Base-by-base conservation (phyloP, 202 grass and related monocot genomes). In the Zoysia matrella region DNA sequence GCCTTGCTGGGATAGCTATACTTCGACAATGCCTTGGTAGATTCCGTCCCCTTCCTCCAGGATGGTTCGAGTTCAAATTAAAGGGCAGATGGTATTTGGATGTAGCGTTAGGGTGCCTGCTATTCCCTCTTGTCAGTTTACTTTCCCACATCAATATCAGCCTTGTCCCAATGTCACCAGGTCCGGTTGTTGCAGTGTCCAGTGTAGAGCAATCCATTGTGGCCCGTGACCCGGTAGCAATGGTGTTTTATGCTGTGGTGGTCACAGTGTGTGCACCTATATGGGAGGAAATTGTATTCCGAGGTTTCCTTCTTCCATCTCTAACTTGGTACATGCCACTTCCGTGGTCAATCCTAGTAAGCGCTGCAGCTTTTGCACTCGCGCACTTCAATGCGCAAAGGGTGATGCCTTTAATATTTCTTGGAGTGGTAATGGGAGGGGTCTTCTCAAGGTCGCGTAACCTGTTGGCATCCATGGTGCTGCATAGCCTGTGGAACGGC, bases 211-310 rank as follows among this genome's bases (percentile, higher is more conserved):
- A 99, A 70, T 99, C 96, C 5, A 99, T 99, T 71, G 66, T 90
- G 48, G 92, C 91, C 45, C 83, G 90, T 62, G 96, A 95, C 58
- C 96, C 91, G 0, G 83, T 95, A 3, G 92, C 91, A 7, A 91
- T 99, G 89, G 92, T 74, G 68, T 83, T 95, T 7, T 99, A 93
- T 70, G 96, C 91, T 36, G 82, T 90, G 40, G 96, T 99, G 70
- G 96, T 99, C 39, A 91, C 90, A 5, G 45, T 95, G 44, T 99
- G 96, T 77, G 96, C 96, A 53, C 92, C 96, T 39, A 78, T 95
- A 82, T 99, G 96, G 96, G 96, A 99, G 87, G 96, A 99, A 75
- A 86, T 99, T 83, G 65, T 99, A n/a, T 99, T 99, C 82, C 85
- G 92, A 68, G 96, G 96, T 52, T 98, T 98, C 75, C 93, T 98